Base-by-base conservation (phyloP, 768 basidiomycete genomes). In the Phaeotremella skinneri region DNA sequence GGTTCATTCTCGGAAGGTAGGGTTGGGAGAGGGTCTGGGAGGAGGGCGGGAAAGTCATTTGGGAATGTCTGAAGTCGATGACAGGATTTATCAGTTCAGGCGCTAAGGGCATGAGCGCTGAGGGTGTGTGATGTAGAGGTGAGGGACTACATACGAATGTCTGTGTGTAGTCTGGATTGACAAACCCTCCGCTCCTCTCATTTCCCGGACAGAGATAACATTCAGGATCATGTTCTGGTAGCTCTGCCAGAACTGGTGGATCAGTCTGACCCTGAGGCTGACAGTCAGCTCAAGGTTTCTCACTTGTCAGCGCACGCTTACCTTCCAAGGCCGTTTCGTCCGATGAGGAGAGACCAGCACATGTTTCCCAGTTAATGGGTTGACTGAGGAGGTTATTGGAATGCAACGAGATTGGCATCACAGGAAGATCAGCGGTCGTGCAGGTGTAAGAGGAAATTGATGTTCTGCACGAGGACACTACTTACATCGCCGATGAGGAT, bases 201-300 rank as follows among this genome's bases (percentile, higher is more conserved):
- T 93, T 92, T 16, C 91, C 86, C 0, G 92, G 91, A 68, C 92
- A 96, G 47, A 96, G 84, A 75, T 90, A 92, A 70, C 91, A 93
- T 37, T 79, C 76, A 3, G 55, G 45, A 55, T 73, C 75, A 52
- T 90, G 83, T 43, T 81, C 62, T 0, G 86, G 87, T 3, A 88
- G 80, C 32, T 79, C 72, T 5, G 78, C 69, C 0, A 80, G 48
- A 57, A 85, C 82, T 0, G 86, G 81, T 1, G 84, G 75, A 62
- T 94, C 91, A 1, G 85, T 84, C 73, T 93, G 90, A 29, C 91
- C 91, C 39, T 86, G 82, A 16, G 4, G 7, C 13, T 29, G 16
- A 26, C 49, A 54, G n/a, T n/a, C 21, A 5, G 13, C 3, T 39
- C 37, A 39, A n/a, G 9, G 9, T 39, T 48, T 21, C 9, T 7